These are phyloP conservation scores for Komagataella phaffii DNA, from an alignment of 805 yeast genomes.

Conservation along the genomic window DNA sequence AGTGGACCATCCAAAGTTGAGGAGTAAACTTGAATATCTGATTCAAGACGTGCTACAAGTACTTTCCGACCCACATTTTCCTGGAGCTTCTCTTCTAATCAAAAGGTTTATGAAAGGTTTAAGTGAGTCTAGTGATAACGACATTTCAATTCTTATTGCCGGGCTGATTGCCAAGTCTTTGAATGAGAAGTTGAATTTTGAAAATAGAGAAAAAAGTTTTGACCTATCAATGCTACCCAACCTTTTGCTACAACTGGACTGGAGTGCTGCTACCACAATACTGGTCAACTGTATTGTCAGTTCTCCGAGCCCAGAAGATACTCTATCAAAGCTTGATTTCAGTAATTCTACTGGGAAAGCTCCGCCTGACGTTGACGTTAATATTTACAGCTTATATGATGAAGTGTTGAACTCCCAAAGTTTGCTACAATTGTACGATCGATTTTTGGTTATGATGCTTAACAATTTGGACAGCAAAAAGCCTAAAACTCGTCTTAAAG, in stretches of 20 bases:
- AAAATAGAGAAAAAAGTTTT: background rate
- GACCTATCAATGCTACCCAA: background rate
- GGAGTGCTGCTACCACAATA: background rate
- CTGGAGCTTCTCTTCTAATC: background rate
- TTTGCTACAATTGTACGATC: background rate
- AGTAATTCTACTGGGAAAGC: background rate
- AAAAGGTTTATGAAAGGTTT: background rate
- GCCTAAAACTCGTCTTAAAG: background rate
- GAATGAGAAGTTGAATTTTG: background rate
- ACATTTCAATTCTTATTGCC: background rate
- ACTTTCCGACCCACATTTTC: background rate
- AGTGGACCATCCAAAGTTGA: background rate
- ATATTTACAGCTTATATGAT: background rate
- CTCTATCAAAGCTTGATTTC: background rate
- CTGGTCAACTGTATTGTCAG: background rate
- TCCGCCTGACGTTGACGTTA: background rate
- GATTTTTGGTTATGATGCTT: background rate
- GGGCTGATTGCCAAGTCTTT: background rate
- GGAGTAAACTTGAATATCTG: background rate
- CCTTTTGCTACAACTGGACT: background rate
- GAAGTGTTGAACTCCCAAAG: background rate
- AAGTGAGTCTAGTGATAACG: background rate
- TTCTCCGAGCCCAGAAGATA: background rate
- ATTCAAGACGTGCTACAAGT: background rate
- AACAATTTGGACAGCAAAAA: background rate